These are phyloP conservation scores for Xerocomellus intermedius DNA, from an alignment of 768 basidiomycete genomes.

Conservation along the genomic window DNA sequence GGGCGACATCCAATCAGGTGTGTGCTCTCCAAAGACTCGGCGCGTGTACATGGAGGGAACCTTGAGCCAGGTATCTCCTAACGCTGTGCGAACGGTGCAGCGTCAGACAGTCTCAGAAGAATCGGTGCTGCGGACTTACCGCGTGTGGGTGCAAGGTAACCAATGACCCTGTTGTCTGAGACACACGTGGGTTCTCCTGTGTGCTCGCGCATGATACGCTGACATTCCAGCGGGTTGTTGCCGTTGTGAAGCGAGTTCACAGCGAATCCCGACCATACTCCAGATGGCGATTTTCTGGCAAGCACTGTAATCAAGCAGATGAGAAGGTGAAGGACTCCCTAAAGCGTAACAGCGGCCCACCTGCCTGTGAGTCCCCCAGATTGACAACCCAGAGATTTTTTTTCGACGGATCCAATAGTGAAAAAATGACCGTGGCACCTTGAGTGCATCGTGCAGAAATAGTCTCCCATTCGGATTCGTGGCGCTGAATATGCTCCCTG, in stretches of 20 bases:
- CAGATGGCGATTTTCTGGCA: conserved; percentile 16
- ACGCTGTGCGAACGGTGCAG: conserved; percentile 22
- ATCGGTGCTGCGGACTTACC: conserved; percentile 22
- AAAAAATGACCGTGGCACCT: conserved; percentile 34
- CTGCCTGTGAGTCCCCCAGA: conserved; percentile 37
- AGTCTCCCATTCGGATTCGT: conserved; percentile 37
- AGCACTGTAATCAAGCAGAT: conserved; percentile 17
- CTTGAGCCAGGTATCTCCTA: conserved; percentile 38
- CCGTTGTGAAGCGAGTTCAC: conserved; percentile 34
- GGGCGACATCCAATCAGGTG: conserved; percentile 26
- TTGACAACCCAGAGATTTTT: conserved; percentile 35
- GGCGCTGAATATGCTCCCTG: conserved; percentile 38
- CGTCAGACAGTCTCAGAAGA: conserved; percentile 12
- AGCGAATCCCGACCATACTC: conserved; percentile 18
- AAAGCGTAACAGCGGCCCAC: conserved; percentile 11
- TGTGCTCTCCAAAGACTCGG: conserved; percentile 26
- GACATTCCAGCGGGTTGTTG: conserved; percentile 25
- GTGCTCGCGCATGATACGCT: conserved; percentile 32
- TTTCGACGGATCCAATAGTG: conserved; percentile 28
- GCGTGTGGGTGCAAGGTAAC: conserved; percentile 39
- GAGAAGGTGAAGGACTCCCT: neutral
- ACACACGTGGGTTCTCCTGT: conserved; percentile 31
- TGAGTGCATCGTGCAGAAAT: conserved; percentile 34
- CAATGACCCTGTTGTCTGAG: conserved; percentile 34
- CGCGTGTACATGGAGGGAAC: conserved; percentile 34